Conservation (phyloP, 139 green algal species). For the Volvox reticuliferus region DNA sequence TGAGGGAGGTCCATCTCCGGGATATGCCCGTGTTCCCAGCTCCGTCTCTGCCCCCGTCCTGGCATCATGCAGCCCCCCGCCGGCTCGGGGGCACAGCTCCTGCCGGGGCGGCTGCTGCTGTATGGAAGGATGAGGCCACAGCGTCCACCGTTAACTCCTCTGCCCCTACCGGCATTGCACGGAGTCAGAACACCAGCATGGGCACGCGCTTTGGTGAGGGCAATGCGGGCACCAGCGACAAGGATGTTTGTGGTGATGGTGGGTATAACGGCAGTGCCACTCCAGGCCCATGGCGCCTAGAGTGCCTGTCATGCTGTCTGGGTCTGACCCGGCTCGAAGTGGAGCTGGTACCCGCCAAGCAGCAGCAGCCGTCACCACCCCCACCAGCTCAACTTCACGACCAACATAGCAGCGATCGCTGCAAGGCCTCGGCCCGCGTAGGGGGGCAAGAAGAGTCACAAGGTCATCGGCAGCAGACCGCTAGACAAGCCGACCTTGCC, state of each 20-base stretch:
- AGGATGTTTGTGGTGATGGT: neutral
- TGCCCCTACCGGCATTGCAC: neutral
- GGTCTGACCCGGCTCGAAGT: neutral
- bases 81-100: neutral
- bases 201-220: neutral
- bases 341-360: neutral
- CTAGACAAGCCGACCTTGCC: neutral
- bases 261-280: neutral
- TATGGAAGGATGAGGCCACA: neutral
- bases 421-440: too few relatives aligned
- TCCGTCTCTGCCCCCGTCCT: neutral
- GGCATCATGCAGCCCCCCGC: neutral
- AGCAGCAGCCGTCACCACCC: neutral
- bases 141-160: neutral
- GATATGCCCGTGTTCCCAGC: slow-evolving; percentile 14
- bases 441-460: neutral
- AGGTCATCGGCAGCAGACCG: neutral
- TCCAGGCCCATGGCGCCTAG: neutral
- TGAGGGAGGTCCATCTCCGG: neutral
- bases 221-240: neutral
- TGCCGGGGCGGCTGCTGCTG: too few relatives aligned
- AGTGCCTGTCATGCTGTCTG: neutral
- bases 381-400: neutral
- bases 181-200: neutral
- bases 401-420: too few relatives aligned